Base-by-base conservation (phyloP, 371 early-diverging fungal genomes). In the Blakeslea trispora region DNA sequence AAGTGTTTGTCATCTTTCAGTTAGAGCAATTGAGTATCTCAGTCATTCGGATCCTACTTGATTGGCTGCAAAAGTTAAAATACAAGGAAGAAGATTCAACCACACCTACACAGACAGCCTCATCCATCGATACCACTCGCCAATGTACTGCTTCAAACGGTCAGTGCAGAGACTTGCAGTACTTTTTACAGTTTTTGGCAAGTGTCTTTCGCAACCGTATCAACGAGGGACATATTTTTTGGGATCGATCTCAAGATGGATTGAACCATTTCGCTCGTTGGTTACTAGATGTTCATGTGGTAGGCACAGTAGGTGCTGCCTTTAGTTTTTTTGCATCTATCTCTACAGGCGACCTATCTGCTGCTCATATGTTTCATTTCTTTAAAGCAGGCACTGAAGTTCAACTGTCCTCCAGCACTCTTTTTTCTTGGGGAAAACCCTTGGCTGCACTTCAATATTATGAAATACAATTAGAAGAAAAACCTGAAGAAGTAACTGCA, bases 151-250 rank as follows among this genome's bases (percentile, higher is more conserved):
- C 11, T 18, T 10, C 37, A 15, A 31, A 35, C 15, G 11, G 14
- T 17, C 82, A 69, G 28, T 76, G 80, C 45, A 79, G 77, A 56
- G 85, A 90, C 62, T 74, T 89, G 1, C 84, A 84, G 61, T 75
- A 84, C 1, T 81, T 90, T 39, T 82, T 89, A 39, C 64, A 74
- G n/a, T 74, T 89, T 34, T 77, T 93, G 8, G 79, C 90, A 8
- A 74, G 75, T 28, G 65, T 94, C 2, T 93, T 88, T 74, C 72
- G 83, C 14, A 82, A 86, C 39, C 68, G 89, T 8, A 84, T 87
- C 1, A 91, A 94, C 50, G 81, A 84, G 1, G 93, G 92, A 1
- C 59, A 86, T 23, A 76, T 80, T 11, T 95, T 91, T 69, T 95
- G 95, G 95, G 59, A 73, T 22, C 73, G 69, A 24, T 78, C 81